phyloP scores from a whole-genome alignment of 225 moss, liverwort and hornwort species.

The Sphagnum tenellum region DNA sequence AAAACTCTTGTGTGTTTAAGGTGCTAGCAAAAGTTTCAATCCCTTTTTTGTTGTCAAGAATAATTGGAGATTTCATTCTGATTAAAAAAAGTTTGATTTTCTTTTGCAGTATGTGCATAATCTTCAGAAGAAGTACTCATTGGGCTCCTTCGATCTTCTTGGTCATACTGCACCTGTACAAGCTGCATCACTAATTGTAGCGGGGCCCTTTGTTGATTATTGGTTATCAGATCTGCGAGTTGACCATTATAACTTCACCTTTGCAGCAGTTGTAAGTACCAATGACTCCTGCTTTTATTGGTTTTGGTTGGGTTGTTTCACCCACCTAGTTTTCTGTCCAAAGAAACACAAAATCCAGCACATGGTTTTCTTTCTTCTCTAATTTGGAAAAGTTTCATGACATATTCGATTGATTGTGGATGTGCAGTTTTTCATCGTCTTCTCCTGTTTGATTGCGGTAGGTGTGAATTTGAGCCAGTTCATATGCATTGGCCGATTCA shows the following conservation, averaged over 20 bases:
- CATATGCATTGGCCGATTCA: constrained; percentile 72
- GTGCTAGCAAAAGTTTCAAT: too few relatives aligned
- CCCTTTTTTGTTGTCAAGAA: too few relatives aligned
- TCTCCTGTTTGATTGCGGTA: constrained; percentile 56
- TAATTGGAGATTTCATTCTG: too few relatives aligned
- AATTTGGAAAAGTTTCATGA: too few relatives aligned
- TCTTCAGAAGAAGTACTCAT: constrained; percentile 65
- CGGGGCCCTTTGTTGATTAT: constrained; percentile 71
- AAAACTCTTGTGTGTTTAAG: too few relatives aligned
- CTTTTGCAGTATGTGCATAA: constrained; percentile 59
- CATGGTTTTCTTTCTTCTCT: too few relatives aligned
- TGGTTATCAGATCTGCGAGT: constrained; percentile 30
- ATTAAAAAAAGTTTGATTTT: neutral
- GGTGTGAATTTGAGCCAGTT: constrained; percentile 92
- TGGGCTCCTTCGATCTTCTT: constrained; percentile 68
- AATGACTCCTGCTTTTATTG: neutral
- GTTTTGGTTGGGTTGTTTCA: neutral
- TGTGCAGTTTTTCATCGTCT: constrained; percentile 49
- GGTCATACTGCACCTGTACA: constrained; percentile 82
- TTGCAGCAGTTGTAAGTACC: constrained; percentile 45
- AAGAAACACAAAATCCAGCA: too few relatives aligned
- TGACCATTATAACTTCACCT: constrained; percentile 34
- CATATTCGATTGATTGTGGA: too few relatives aligned
- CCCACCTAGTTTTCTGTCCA: too few relatives aligned
- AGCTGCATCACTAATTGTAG: constrained; percentile 35